Evolutionary conservation across 306 rosid species (phyloP).

Genomic region (Lathyrus aphaca): DNA sequence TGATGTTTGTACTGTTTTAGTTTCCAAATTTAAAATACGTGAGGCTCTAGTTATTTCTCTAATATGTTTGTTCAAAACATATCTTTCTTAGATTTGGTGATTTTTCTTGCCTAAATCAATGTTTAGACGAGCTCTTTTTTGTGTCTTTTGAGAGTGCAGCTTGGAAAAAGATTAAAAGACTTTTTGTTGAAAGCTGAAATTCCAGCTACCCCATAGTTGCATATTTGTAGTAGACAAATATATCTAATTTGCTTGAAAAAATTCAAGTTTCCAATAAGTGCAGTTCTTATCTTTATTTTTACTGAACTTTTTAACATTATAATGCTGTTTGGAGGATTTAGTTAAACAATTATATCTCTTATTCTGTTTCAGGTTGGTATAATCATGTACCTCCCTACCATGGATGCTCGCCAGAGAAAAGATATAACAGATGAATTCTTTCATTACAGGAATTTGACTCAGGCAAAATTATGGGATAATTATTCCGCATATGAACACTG

Average conservation of each 20-base stretch:
- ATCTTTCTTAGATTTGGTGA: neutral
- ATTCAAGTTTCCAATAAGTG: neutral
- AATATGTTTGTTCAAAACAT: neutral
- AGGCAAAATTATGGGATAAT: slow-evolving; percentile 66
- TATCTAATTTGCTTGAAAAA: slow-evolving; percentile 12
- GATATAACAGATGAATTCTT: slow-evolving; percentile 95
- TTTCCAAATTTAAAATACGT: slow-evolving; percentile 23
- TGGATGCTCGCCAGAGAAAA: slow-evolving; percentile 85
- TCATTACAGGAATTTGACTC: slow-evolving; percentile 75
- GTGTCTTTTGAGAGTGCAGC: neutral
- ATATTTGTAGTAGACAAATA: slow-evolving; percentile 10
- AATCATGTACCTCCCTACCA: slow-evolving; percentile 96
- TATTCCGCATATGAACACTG: slow-evolving; percentile 92
- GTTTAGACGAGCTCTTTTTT: slow-evolving; percentile 4
- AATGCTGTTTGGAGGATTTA: slow-evolving; percentile 20
- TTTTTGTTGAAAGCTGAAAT: slow-evolving; percentile 16
- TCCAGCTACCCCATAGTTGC: slow-evolving; percentile 1
- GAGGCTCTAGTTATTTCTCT: slow-evolving; percentile 3
- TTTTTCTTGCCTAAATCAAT: neutral
- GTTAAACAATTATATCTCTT: slow-evolving; percentile 28
- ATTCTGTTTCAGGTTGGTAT: slow-evolving; percentile 81
- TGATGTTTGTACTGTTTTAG: slow-evolving; percentile 16
- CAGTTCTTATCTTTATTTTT: slow-evolving; percentile 21
- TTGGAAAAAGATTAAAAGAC: neutral
- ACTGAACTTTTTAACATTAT: slow-evolving; percentile 3